Conservation (phyloP, 805 yeast species). For the Metschnikowia lunata region DNA sequence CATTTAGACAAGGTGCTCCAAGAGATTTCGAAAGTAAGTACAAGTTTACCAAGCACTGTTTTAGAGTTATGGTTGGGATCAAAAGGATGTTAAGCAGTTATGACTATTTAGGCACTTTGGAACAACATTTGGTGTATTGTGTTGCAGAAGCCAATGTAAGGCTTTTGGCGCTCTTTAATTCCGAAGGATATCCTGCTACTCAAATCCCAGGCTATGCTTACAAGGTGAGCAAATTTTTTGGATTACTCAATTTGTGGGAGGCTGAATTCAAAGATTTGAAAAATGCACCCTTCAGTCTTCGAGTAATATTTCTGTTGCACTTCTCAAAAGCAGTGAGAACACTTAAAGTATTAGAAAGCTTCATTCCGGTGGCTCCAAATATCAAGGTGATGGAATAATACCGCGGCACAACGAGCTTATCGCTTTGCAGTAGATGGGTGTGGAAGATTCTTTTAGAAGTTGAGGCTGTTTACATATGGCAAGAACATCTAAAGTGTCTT, state of each 20-base stretch:
- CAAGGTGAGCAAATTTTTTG: background rate
- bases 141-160: background rate
- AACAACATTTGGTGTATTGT: background rate
- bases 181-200: background rate
- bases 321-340: background rate
- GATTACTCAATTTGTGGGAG: background rate
- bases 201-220: background rate
- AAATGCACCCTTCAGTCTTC: background rate
- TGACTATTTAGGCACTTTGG: background rate
- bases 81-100: background rate
- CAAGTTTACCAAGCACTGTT: background rate
- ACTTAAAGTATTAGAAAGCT: background rate
- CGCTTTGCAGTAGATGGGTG: no score
- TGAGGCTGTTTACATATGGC: no score
- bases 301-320: background rate
- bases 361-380: background rate
- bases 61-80: background rate
- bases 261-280: background rate
- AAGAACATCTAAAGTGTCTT: no score
- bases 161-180: slow-evolving; percentile 1
- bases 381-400: no score
- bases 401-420: no score
- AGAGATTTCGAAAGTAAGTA: background rate
- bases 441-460: no score
- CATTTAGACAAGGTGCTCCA: no score